Base-by-base conservation (phyloP, 495 filamentous ascomycete genomes). In the Aspergillus nidulans region DNA sequence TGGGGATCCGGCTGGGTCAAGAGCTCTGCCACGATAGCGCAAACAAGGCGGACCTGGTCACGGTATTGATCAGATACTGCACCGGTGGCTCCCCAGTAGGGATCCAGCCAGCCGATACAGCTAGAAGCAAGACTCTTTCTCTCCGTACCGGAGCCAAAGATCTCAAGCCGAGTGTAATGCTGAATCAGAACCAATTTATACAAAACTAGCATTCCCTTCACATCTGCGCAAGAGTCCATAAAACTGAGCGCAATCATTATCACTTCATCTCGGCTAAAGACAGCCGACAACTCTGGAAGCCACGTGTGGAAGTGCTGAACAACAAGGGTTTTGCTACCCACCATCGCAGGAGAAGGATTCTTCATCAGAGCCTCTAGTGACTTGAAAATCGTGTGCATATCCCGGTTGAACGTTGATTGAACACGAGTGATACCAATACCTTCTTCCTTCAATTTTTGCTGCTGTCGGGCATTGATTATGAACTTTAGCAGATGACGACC, bases 241-340 rank as follows among this genome's bases (percentile, higher is more conserved):
- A 97, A 96, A 66, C 90, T 89, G 49, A 92, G 87, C 21, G 92
- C 91, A 46, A 97, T 85, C 63, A 95, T 85, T 49, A 97, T 71
- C 54, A 96, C 94, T 67, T 99, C 92, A 53, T 88, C 87, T 1
- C 85, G 83, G 13, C 77, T 82, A 62, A 99, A 79, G 30, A 92
- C 76, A 13, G 84, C 82, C 4, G 82, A 81, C 6, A 97, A 81
- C 58, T 96, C 91, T 0, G 94, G 95, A 10, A 99, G 74, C 94
- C 94, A 97, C 2, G 88, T 85, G 66, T 97, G 94, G 68, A 97
- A 96, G 70, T 97, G 88, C 66, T 99, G 94, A 16, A 97, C 92
- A 5, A 95, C 88, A 28, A 99, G 71, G 1, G 94, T 97, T 66
- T 97, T 95, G 54, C 88, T 96, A 24, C 94, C 94, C 28, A 99